Conservation (phyloP, 352 stramenopile genomes). For the Pythium rishiriense region DNA sequence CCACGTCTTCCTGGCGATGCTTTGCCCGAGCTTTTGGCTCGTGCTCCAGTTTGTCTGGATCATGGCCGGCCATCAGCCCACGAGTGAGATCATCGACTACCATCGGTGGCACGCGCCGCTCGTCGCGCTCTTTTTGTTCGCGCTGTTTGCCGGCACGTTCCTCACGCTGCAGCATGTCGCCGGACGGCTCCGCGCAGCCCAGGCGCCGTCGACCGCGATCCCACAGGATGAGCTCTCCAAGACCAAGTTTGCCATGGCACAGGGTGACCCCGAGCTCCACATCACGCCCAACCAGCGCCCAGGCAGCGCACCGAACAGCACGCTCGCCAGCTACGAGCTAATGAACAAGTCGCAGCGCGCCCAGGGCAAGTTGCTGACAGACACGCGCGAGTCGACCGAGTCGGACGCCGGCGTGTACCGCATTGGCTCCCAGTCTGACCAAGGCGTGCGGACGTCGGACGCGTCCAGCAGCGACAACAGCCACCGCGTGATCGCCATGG, state of each 20-base stretch:
- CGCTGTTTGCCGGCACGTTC: conserved; percentile 43
- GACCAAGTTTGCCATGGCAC: background rate
- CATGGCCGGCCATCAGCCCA: conserved; percentile 52
- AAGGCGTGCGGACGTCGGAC: background rate
- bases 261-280: conserved; percentile 7
- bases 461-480: conserved; percentile 11
- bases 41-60: conserved; percentile 62
- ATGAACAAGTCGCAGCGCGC: conserved; percentile 36
- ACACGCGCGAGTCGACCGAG: conserved; percentile 13
- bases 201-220: background rate
- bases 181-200: conserved; percentile 24
- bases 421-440: background rate
- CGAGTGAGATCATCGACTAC: conserved; percentile 60
- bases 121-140: conserved; percentile 35
- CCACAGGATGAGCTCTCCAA: conserved; percentile 13
- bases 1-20: conserved; percentile 56
- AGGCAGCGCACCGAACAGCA: conserved; percentile 28
- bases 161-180: conserved; percentile 43
- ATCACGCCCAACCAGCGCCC: conserved; percentile 17
- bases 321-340: conserved; percentile 43
- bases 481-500: conserved; percentile 25
- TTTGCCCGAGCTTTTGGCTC: conserved; percentile 59
- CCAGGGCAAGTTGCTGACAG: background rate
- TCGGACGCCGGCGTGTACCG: conserved; percentile 19
- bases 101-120: conserved; percentile 45